Evolutionary conservation across 306 rosid genomes (phyloP).

Genomic region (Glycine soja): DNA sequence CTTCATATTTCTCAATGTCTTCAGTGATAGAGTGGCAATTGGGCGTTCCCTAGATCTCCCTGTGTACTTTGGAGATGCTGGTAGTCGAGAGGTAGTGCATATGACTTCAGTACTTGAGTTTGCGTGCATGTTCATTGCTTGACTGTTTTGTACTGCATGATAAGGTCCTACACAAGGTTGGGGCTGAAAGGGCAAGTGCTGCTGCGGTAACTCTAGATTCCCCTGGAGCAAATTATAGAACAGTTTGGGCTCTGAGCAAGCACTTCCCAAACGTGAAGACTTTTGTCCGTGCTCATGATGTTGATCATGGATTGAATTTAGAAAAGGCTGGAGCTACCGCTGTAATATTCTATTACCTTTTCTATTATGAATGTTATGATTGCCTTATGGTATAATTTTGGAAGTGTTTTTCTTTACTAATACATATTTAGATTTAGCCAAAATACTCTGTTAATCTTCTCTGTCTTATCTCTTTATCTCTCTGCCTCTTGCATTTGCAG

Average conservation of each 20-base stretch:
- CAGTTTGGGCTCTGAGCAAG: conserved; percentile 99
- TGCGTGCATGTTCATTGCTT: conserved; percentile 42
- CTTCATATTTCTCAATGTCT: conserved; percentile 45
- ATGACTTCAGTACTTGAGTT: conserved; percentile 32
- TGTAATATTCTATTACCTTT: conserved; percentile 60
- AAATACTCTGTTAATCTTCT: not conserved
- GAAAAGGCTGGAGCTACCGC: conserved; percentile 99
- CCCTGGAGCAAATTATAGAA: conserved; percentile 98
- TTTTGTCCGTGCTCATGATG: conserved; percentile 99
- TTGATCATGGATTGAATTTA: conserved; percentile 94
- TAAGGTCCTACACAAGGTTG: conserved; percentile 95
- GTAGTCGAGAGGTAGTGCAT: conserved; percentile 89
- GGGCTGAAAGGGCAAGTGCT: conserved; percentile 98
- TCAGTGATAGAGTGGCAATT: conserved; percentile 92
- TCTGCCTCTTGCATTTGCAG: conserved; percentile 57
- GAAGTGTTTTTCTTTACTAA: not conserved
- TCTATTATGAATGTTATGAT: conserved; percentile 41
- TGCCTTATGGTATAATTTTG: not conserved
- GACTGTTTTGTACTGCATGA: conserved; percentile 53
- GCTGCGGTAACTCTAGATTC: conserved; percentile 93
- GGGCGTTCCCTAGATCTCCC: conserved; percentile 97
- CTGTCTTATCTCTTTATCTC: not conserved
- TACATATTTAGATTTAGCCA: not conserved
- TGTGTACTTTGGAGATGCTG: conserved; percentile 97
- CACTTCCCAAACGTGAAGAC: conserved; percentile 97